Base-by-base conservation (phyloP, 176 grass and related monocot species). In the Olyra latifolia region DNA sequence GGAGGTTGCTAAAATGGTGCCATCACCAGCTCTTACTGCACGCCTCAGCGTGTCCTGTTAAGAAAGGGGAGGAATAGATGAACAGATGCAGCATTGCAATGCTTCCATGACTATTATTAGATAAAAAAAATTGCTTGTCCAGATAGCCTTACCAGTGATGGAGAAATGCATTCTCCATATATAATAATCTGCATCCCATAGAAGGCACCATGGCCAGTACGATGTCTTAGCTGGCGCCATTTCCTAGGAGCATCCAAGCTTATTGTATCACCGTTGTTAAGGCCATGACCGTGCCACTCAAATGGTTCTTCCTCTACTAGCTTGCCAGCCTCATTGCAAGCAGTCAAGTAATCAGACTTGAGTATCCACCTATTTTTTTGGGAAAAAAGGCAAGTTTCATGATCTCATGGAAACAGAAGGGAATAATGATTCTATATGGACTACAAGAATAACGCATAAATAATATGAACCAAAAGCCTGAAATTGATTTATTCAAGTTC, bases 91-190 rank as follows among this genome's bases (percentile, higher is more conserved):
- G 53, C 65, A 4, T 59, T 56, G 35, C 16, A 60, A 47, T 44
- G 10, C 29, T 47, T 0, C 38, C 15, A 70, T 7, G 22, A 73
- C 47, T 17, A 7, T 6, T 74, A 12, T 41, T 10, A 0, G 40
- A 66, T 19, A 40, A 42, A 48, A 20, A 59, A 1, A 30, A 45
- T 1, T 20, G 42, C 5, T 42, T 42, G 52, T 22, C 14, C 6
- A 78, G 50, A 53, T 61, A 52, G 25, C 24, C 53, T 4, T 90
- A 97, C 92, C 92, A 98, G 61, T 64, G 87, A 88, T 64, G 95
- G 95, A 56, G 90, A 90, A 68, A 98, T 94, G 86, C 95, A 94
- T 61, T 98, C 85, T 88, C 95, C 95, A 59, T 94, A 98, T 88
- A 94, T 83, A 20, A 98, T 20, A 60, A 98, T 79, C 39, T 81